Base-by-base conservation (phyloP, 1,284 basidiomycete genomes). In the Cryptococcus sp. region DNA sequence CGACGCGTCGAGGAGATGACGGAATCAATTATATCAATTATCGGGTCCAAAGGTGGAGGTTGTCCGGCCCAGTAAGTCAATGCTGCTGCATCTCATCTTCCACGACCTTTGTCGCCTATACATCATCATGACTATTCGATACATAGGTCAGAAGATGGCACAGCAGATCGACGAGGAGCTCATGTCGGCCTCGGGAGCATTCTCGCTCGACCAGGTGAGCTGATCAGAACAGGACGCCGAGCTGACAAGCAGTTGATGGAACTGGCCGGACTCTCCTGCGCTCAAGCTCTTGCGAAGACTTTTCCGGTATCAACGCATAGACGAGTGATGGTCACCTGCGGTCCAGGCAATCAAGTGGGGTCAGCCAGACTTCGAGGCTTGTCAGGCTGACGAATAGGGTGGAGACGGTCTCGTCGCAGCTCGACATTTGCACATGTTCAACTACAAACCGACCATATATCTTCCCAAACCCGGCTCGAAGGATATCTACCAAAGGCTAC, bases 361-460 rank as follows among this genome's bases (percentile, higher is more conserved):
- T 9, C 10, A 5, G 19, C 4, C 11, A n/a, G 14, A 4, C 4
- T 28, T 23, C 5, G 36, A 40, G 3, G n/a, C 12, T 21, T n/a
- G 24, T 4, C 35, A 2, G 5, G 14, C 35, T 32, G 24, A 43
- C 22, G 5, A 3, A 21, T 12, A 80, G 78, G 92, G 95, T 11
- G 95, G 94, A 4, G 95, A 99, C 72, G 95, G 95, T 2, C 77
- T 99, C 0, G 94, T 97, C 2, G 95, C 95, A 14, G 94, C 95
- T 28, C 78, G 94, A 24, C 95, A 99, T 72, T 79, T 98, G 4
- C 82, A 84, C 21, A 85, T 91, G 79, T 94, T 95, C 68, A 86
- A 86, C 4, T 95, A 93, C 69, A 75, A 79, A 47, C 86, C 89
- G 0, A 86, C 81, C 0, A 78, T 97, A 19, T 94, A 88, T 74